Percentiles rank a stretch among this genome's conserved stretches.
Conservation (phyloP, 139 green algal species). For the Asterochloris erici region DNA sequence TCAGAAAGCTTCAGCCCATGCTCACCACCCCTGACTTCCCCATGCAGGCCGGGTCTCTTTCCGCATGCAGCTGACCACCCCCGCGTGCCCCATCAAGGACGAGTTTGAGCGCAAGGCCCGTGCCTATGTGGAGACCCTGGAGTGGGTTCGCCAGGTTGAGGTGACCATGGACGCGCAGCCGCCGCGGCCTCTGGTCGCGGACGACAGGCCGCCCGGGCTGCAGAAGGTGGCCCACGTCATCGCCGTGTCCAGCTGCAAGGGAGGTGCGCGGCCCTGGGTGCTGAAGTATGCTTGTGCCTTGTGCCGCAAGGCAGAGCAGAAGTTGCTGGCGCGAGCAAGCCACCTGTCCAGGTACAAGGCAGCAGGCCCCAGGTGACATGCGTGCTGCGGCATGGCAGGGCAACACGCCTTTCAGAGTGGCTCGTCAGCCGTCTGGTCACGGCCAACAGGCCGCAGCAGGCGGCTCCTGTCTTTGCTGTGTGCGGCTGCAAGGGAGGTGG, state of each 20-base stretch:
- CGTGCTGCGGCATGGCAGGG: too few species aligned
- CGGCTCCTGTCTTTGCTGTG: too few species aligned
- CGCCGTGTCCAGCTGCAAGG: constrained; percentile 72
- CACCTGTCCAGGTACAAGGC: background rate
- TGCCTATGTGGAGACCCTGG: constrained; percentile 35
- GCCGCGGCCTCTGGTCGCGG: constrained; percentile 57
- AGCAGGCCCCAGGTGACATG: too few species aligned
- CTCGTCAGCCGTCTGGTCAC: too few species aligned
- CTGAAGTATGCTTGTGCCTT: too few species aligned
- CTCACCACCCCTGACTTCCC: background rate
- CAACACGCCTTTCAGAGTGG: too few species aligned
- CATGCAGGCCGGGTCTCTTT: constrained; percentile 64
- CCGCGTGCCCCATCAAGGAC: constrained; percentile 97
- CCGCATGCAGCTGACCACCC: constrained; percentile 93
- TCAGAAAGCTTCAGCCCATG: too few species aligned
- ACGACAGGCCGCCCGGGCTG: constrained; percentile 72
- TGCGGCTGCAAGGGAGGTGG: too few species aligned
- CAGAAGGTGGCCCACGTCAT: constrained; percentile 86
- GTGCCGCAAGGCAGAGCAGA: too few species aligned
- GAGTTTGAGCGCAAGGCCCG: constrained; percentile 74
- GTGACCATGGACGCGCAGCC: constrained; percentile 85
- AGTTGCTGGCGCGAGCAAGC: background rate
- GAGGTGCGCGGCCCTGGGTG: constrained; percentile 47
- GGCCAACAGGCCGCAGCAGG: too few species aligned
- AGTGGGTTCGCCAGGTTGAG: constrained; percentile 65